Percentiles rank a stretch among this genome's conserved stretches.
phyloP scores from a whole-genome alignment of 495 filamentous ascomycete genomes.

The Xylaria longipes region DNA sequence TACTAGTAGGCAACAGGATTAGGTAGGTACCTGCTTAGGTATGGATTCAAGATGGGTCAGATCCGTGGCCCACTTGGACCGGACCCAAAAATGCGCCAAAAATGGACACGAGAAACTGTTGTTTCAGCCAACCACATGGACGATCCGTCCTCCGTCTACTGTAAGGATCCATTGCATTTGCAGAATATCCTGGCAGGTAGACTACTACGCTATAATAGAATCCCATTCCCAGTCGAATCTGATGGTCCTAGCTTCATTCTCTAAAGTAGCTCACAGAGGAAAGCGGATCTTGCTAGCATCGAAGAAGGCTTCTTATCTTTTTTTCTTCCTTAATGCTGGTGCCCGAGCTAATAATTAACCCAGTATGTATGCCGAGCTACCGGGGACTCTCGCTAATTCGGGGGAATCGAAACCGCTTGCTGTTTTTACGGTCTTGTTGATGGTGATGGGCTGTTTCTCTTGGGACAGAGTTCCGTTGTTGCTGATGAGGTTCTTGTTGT shows the following conservation, averaged over 20 bases:
- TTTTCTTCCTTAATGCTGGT: conserved; percentile 1
- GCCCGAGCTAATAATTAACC: not conserved
- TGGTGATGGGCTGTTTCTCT: not conserved
- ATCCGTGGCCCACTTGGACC: conserved; percentile 35
- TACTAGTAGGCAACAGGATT: not conserved
- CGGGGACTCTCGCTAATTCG: not conserved
- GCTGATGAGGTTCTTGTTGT: not conserved
- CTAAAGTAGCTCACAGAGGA: conserved; percentile 1
- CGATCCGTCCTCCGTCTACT: conserved; percentile 5
- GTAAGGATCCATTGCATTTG: conserved; percentile 33
- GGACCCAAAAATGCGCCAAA: conserved; percentile 43
- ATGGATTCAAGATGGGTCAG: conserved; percentile 28
- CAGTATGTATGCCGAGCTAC: not conserved
- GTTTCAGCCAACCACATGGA: conserved; percentile 55
- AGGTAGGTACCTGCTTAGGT: not conserved
- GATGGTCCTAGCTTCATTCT: not conserved
- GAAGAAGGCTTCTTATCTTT: conserved; percentile 3
- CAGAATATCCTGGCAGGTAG: conserved; percentile 30
- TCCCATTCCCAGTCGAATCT: not conserved
- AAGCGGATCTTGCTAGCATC: not conserved
- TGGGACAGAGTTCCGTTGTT: not conserved
- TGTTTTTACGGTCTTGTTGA: not conserved
- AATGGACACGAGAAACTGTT: conserved; percentile 61
- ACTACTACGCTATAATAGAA: conserved; percentile 8
- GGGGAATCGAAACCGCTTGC: not conserved